Evolutionary conservation across 1,284 basidiomycete species (phyloP), one percentile per base, ranked within the genome.

Genomic region (Naganishia liquefaciens): DNA sequence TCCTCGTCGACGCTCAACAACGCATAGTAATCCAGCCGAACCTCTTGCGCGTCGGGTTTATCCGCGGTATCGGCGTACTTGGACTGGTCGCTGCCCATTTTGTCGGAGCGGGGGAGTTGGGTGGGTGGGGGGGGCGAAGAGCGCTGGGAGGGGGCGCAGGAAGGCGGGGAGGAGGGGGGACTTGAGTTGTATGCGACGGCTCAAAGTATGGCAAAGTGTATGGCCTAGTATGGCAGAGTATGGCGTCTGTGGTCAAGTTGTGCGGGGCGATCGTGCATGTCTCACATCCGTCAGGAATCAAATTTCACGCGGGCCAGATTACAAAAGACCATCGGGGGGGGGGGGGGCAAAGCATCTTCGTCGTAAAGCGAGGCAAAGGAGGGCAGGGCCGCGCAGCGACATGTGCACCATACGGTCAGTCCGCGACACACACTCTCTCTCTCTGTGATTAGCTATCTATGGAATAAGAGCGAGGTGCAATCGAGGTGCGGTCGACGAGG

Each of bases 1-100:
- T 86, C 84, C 72, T 93, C 90, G 49, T 86, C 85, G 0, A 94
- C 85, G 62, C 87, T 86, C 2, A 94, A 81, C 11, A 94, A 82
- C 63, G 87, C 81, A 74, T 94, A 94, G 76, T 93, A 94, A 75
- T 93, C 87, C 15, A 66, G 21, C 44, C 39, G 33, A 9, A 39
- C 52, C 43, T 47, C 57, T 30, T 47, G 44, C 33, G 23, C 46
- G n/a, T 47, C 60, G 23, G 9, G 19, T 27, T 50, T 44, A 7
- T 44, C 47, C 19, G 37, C 44, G 7, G 54, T 13, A 11, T 50
- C 60, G 11, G 51, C 42, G 43, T 53, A 53, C 17, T 57, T 42
- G 52, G 64, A 66, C 30, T 66, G 64, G 43, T 60, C 58, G 46
- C 54, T 66, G 17, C 64, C 64, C 64, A 66, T 66, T 7, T 2